Percentiles rank a stretch among this genome's conserved stretches.
phyloP scores from a whole-genome alignment of 2,329 filamentous ascomycete genomes.

The Neonectria hederae region DNA sequence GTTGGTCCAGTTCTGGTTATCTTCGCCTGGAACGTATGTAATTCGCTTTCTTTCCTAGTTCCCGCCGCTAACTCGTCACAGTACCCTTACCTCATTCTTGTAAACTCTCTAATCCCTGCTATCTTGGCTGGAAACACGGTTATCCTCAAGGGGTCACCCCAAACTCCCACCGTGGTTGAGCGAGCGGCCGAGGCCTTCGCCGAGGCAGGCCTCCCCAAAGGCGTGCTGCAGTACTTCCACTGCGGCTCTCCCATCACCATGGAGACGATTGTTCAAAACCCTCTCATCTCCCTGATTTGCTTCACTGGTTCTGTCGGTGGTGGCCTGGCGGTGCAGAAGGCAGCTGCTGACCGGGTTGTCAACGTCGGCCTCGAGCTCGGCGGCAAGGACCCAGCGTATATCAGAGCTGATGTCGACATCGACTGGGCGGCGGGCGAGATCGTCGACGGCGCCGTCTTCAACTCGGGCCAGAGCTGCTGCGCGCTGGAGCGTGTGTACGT shows the following conservation, averaged over 20 bases:
- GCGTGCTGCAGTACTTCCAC: constrained; percentile 93
- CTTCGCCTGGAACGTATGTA: constrained; percentile 93
- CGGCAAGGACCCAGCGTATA: constrained; percentile 93
- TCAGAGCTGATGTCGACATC: constrained; percentile 85
- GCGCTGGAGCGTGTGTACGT: constrained; percentile 93
- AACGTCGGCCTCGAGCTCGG: constrained; percentile 91
- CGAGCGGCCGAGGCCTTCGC: constrained; percentile 80
- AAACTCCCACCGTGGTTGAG: constrained; percentile 92
- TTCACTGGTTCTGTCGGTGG: constrained; percentile 94
- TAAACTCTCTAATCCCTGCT: constrained; percentile 94
- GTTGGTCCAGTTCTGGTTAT: constrained; percentile 89
- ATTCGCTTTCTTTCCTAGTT: neutral
- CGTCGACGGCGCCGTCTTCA: constrained; percentile 95
- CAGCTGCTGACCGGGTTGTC: constrained; percentile 84
- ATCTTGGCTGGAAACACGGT: constrained; percentile 89
- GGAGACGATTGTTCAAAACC: constrained; percentile 80
- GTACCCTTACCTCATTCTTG: constrained; percentile 94
- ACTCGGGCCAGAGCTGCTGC: constrained; percentile 98
- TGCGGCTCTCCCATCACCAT: constrained; percentile 81
- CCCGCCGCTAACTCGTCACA: constrained; percentile 48
- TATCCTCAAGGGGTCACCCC: constrained; percentile 93
- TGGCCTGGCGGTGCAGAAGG: constrained; percentile 85
- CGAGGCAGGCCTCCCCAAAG: constrained; percentile 81
- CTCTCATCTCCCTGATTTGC: constrained; percentile 82
- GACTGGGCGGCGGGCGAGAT: constrained; percentile 94